Percentiles rank a stretch among this genome's conserved stretches.
Conservation (phyloP, 768 basidiomycete genomes). For the Suillus cothurnatus region DNA sequence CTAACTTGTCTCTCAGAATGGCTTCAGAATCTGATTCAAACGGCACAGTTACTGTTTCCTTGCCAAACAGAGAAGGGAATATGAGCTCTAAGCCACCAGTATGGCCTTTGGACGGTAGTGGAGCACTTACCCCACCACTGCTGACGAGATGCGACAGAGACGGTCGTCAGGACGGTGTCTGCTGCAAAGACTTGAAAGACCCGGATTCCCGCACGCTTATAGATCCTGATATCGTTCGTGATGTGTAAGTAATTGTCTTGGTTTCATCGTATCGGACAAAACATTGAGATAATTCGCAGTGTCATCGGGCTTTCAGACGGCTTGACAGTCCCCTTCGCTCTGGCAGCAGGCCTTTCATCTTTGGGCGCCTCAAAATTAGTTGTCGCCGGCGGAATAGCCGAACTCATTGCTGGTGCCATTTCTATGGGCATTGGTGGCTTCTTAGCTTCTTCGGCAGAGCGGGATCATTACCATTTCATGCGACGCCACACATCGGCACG, state of each 20-base stretch:
- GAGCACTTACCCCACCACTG: constrained; percentile 45
- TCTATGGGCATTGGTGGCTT: constrained; percentile 99
- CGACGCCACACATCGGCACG: constrained; percentile 73
- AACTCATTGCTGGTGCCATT: constrained; percentile 94
- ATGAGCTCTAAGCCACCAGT: constrained; percentile 49
- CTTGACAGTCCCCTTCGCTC: constrained; percentile 88
- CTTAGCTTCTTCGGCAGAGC: constrained; percentile 94
- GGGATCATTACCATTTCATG: constrained; percentile 90
- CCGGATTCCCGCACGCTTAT: constrained; percentile 81
- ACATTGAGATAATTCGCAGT: constrained; percentile 38
- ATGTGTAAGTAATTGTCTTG: constrained; percentile 58
- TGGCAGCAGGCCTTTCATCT: constrained; percentile 87
- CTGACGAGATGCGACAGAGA: constrained; percentile 60
- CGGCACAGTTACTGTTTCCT: constrained; percentile 19
- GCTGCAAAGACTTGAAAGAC: constrained; percentile 86
- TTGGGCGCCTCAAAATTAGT: constrained; percentile 91
- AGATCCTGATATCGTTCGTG: constrained; percentile 85
- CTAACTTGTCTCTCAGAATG: background rate
- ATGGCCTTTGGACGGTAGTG: constrained; percentile 59
- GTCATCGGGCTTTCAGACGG: constrained; percentile 90
- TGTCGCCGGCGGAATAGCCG: constrained; percentile 90
- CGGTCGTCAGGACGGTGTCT: constrained; percentile 61
- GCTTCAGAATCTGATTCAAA: constrained; percentile 1
- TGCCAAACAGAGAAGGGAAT: constrained; percentile 19
- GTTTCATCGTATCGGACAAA: background rate